phyloP scores from a whole-genome alignment of 2,329 filamentous ascomycete genomes.

The Aspergillus sp. region DNA sequence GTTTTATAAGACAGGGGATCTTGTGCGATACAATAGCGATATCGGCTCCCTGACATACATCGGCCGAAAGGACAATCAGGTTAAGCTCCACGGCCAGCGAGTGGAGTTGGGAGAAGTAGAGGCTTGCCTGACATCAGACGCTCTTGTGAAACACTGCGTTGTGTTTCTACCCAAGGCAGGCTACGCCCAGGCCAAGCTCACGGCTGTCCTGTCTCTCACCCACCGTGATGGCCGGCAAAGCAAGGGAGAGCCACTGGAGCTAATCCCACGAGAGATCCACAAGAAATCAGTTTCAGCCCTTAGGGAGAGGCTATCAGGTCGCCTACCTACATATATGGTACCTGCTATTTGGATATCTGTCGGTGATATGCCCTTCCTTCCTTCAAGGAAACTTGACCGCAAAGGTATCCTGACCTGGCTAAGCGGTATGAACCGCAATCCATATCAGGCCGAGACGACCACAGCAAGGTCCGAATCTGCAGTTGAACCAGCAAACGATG shows the following conservation, averaged over 20 bases:
- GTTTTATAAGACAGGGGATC: slow-evolving; percentile 44
- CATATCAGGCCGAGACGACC: neutral
- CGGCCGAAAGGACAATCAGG: slow-evolving; percentile 65
- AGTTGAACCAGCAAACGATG: slow-evolving; percentile 20
- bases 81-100: slow-evolving; percentile 66
- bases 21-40: slow-evolving; percentile 39
- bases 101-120: slow-evolving; percentile 60
- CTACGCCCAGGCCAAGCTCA: slow-evolving; percentile 32
- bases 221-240: neutral
- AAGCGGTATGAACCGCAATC: slow-evolving; percentile 19
- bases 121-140: slow-evolving; percentile 34
- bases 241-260: slow-evolving; percentile 12
- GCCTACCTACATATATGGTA: slow-evolving; percentile 48
- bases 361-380: slow-evolving; percentile 42
- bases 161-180: slow-evolving; percentile 38
- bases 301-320: slow-evolving; percentile 26
- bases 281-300: slow-evolving; percentile 19
- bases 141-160: slow-evolving; percentile 34
- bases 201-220: slow-evolving; percentile 32
- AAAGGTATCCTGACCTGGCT: slow-evolving; percentile 39
- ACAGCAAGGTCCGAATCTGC: neutral
- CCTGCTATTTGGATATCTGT: slow-evolving; percentile 48
- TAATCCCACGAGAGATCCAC: slow-evolving; percentile 25
- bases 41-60: slow-evolving; percentile 41
- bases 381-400: slow-evolving; percentile 50